phyloP scores from a whole-genome alignment of 2,329 filamentous ascomycete genomes.

The Aspergillus sojae region DNA sequence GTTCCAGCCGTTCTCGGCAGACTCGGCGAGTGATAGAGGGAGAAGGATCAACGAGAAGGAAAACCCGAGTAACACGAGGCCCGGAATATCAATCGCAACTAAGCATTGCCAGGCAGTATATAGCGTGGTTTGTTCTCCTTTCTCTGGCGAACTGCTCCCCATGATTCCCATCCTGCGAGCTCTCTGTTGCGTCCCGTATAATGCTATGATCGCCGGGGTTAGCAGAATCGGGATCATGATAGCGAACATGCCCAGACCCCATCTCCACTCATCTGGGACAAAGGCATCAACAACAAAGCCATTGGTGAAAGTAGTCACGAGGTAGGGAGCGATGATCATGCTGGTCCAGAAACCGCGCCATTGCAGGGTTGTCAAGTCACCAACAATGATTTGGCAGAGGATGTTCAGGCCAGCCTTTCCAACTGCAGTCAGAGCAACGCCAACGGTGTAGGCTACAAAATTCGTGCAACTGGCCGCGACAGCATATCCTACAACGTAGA shows the following conservation, averaged over 20 bases:
- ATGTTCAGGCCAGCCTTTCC: conserved; percentile 33
- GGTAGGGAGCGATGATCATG: conserved; percentile 32
- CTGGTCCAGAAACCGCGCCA: conserved; percentile 33
- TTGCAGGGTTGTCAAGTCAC: conserved; percentile 30
- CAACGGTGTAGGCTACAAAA: conserved; percentile 28
- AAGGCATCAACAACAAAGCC: conserved; percentile 48
- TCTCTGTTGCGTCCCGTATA: conserved; percentile 25
- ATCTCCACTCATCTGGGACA: conserved; percentile 53
- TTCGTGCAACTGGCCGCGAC: conserved; percentile 14
- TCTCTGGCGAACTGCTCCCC: background rate
- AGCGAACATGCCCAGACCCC: conserved; percentile 63
- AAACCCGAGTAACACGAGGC: conserved; percentile 17
- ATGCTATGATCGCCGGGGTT: conserved; percentile 34
- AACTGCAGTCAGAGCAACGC: conserved; percentile 29
- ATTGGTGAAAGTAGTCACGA: conserved; percentile 46
- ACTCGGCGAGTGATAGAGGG: conserved; percentile 59
- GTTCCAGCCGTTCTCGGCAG: conserved; percentile 41
- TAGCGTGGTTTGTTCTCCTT: too few species aligned
- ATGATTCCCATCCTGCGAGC: background rate
- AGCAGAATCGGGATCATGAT: conserved; percentile 60
- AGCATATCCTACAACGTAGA: background rate
- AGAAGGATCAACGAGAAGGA: conserved; percentile 52
- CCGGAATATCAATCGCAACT: conserved; percentile 58
- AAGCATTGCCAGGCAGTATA: conserved; percentile 45
- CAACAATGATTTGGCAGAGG: conserved; percentile 31